These are phyloP conservation scores for Backusella liffmaniae DNA, from an alignment of 192 early-diverging fungal genomes.

Conservation along the genomic window DNA sequence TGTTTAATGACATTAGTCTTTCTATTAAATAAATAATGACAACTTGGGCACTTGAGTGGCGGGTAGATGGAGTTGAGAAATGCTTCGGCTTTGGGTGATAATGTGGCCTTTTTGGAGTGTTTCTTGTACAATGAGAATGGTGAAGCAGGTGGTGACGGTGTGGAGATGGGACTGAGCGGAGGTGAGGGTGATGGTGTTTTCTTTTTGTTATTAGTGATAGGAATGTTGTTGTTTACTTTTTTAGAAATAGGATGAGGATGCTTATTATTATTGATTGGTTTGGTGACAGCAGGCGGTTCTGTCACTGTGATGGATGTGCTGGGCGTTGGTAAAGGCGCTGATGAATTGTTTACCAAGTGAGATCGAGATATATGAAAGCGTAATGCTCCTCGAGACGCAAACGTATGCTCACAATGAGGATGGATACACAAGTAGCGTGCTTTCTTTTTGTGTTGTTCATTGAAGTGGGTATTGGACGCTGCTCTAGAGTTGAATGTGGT, in stretches of 20 bases:
- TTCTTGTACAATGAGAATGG: not conserved
- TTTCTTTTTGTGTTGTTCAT: slow-evolving; percentile 12
- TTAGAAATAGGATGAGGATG: not conserved
- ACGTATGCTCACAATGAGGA: slow-evolving; percentile 26
- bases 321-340: not conserved
- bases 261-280: not conserved
- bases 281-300: not conserved
- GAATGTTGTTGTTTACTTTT: not conserved
- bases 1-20: slow-evolving; percentile 37
- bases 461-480: slow-evolving; percentile 21
- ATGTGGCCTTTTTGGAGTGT: slow-evolving; percentile 6
- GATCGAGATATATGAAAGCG: slow-evolving; percentile 32
- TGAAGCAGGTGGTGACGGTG: not conserved
- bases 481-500: not conserved
- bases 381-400: slow-evolving; percentile 23
- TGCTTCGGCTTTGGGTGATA: slow-evolving; percentile 13
- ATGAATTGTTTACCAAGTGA: slow-evolving; percentile 15
- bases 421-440: slow-evolving; percentile 32
- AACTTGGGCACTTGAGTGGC: slow-evolving; percentile 33
- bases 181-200: not conserved
- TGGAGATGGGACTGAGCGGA: not conserved
- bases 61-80: slow-evolving; percentile 23
- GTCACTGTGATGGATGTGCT: not conserved
- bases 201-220: not conserved
- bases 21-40: slow-evolving; percentile 21